Percentiles rank a stretch among this genome's conserved stretches.
phyloP scores from a whole-genome alignment of 441 rosid genomes.

The Corymbia citriodora region DNA sequence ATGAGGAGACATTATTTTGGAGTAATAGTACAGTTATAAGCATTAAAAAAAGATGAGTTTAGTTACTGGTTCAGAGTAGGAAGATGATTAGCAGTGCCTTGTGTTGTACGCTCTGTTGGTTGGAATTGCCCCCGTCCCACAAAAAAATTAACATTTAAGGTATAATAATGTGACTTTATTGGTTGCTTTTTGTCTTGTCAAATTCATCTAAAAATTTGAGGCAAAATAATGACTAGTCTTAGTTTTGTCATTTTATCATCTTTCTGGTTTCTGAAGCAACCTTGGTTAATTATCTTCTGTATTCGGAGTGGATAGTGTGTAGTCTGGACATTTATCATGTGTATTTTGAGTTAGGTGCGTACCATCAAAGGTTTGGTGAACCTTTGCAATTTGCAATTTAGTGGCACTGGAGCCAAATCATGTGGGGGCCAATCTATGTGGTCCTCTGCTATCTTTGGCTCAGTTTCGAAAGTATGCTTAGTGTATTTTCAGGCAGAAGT shows the following conservation, averaged over 20 bases:
- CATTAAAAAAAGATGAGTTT: background rate
- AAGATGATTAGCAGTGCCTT: background rate
- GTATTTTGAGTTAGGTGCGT: background rate
- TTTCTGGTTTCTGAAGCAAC: background rate
- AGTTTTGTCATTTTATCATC: background rate
- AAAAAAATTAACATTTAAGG: background rate
- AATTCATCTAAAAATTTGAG: background rate
- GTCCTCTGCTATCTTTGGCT: background rate
- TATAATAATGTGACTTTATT: background rate
- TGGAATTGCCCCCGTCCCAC: fast-evolving
- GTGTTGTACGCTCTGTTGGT: background rate
- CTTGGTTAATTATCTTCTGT: background rate
- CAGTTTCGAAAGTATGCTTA: background rate
- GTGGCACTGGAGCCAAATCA: background rate
- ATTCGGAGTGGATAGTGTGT: background rate
- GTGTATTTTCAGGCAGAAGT: background rate
- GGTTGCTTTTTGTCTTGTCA: background rate
- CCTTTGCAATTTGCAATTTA: background rate
- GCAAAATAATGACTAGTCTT: background rate
- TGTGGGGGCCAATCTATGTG: background rate
- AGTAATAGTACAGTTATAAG: background rate
- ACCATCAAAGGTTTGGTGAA: background rate
- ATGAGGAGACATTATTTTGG: background rate
- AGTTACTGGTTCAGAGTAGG: background rate
- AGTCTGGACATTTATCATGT: background rate